These are phyloP conservation scores for Mortierella sp. DNA, from an alignment of 371 early-diverging fungal genomes.

Conservation along the genomic window DNA sequence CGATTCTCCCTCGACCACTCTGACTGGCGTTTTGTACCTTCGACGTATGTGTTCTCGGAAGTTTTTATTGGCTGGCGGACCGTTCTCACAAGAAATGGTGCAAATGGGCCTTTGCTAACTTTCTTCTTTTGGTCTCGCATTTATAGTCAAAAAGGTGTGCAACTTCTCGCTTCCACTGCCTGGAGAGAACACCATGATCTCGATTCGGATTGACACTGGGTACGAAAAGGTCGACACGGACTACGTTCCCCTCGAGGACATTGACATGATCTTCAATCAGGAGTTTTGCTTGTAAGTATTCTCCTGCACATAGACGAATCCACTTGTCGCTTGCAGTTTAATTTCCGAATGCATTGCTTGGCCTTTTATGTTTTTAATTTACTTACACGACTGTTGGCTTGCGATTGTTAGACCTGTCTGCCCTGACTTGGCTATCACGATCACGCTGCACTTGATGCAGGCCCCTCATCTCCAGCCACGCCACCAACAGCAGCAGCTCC, in stretches of 20 bases:
- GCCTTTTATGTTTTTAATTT: no score
- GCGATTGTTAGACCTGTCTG: conserved; percentile 23
- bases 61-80: background rate
- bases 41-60: conserved; percentile 19
- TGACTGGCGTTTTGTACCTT: conserved; percentile 34
- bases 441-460: conserved; percentile 50
- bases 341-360: no score
- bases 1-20: conserved; percentile 13
- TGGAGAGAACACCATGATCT: conserved; percentile 27
- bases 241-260: conserved; percentile 25
- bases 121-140: background rate
- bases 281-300: conserved; percentile 48
- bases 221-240: conserved; percentile 46
- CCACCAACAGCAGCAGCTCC: background rate
- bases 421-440: conserved; percentile 16
- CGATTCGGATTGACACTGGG: conserved; percentile 45
- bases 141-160: conserved; percentile 17
- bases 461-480: conserved; percentile 37
- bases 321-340: no score
- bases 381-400: background rate
- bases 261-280: conserved; percentile 38
- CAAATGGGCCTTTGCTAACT: background rate
- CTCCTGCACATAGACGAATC: no score
- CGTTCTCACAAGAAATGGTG: background rate
- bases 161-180: conserved; percentile 27